These are phyloP conservation scores for Hypsizygus ulmarius DNA, from an alignment of 1,284 basidiomycete species.

Conservation along the genomic window DNA sequence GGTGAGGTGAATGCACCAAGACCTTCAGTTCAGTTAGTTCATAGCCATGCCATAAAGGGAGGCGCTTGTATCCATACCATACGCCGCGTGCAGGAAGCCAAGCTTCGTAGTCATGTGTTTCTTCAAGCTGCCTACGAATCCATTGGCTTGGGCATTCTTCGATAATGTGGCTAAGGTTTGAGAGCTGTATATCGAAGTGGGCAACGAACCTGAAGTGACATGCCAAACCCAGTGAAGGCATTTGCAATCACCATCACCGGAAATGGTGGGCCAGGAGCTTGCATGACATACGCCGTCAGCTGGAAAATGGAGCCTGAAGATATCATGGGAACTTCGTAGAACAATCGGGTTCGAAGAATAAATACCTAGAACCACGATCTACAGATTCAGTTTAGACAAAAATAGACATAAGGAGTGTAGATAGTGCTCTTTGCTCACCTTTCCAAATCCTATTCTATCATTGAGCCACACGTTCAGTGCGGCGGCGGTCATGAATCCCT, in stretches of 20 bases:
- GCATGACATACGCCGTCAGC: slow-evolving; percentile 25
- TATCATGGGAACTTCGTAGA: too few relatives aligned
- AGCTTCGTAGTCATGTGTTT: slow-evolving; percentile 38
- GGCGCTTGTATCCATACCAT: slow-evolving; percentile 23
- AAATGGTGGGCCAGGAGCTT: slow-evolving; percentile 51
- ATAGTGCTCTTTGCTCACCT: slow-evolving; percentile 38
- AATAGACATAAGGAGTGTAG: neutral
- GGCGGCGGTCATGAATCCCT: slow-evolving; percentile 50
- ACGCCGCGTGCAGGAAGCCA: slow-evolving; percentile 42
- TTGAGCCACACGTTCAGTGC: slow-evolving; percentile 48
- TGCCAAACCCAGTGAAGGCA: slow-evolving; percentile 49
- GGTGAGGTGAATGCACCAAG: slow-evolving; percentile 67
- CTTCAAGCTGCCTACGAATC: slow-evolving; percentile 39
- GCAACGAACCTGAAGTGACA: slow-evolving; percentile 39
- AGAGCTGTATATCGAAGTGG: slow-evolving; percentile 5
- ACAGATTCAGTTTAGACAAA: neutral
- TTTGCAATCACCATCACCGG: slow-evolving; percentile 51
- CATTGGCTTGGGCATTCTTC: slow-evolving; percentile 47
- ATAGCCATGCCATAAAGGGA: neutral
- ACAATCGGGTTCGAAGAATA: neutral
- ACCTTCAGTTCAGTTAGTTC: slow-evolving; percentile 33
- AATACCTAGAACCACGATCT: slow-evolving; percentile 22
- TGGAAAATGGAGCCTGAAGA: slow-evolving; percentile 16
- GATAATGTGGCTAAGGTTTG: neutral
- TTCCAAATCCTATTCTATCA: slow-evolving; percentile 55